phyloP scores from a whole-genome alignment of 225 moss, liverwort and hornwort species.

The Polytrichum commune region DNA sequence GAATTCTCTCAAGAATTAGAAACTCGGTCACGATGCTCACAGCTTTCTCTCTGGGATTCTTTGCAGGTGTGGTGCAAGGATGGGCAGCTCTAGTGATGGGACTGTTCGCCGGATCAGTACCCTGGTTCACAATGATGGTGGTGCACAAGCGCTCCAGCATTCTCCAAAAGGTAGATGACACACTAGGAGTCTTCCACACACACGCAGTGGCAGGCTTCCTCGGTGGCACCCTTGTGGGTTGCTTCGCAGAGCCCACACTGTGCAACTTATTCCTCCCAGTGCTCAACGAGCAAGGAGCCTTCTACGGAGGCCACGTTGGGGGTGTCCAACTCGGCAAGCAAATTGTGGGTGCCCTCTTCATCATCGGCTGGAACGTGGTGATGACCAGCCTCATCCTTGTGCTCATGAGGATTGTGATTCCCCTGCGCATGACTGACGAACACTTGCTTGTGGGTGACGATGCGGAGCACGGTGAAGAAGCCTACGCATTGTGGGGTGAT shows the following conservation, averaged over 20 bases:
- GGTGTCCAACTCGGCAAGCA: conserved; percentile 48
- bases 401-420: conserved; percentile 22
- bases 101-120: conserved; percentile 34
- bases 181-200: conserved; percentile 48
- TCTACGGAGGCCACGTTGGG: conserved; percentile 33
- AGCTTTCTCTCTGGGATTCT: background rate
- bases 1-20: background rate
- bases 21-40: background rate
- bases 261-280: conserved; percentile 44
- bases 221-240: conserved; percentile 28
- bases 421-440: conserved; percentile 48
- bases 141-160: conserved; percentile 32
- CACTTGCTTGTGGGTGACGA: conserved; percentile 42
- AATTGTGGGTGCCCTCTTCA: conserved; percentile 17
- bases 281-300: conserved; percentile 14
- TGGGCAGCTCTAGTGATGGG: conserved; percentile 60
- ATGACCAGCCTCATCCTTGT: conserved; percentile 33
- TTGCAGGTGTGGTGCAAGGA: conserved; percentile 35
- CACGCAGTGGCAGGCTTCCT: conserved; percentile 48
- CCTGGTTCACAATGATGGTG: conserved; percentile 58
- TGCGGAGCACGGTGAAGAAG: conserved; percentile 51
- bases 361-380: conserved; percentile 43
- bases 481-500: conserved; percentile 23
- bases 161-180: conserved; percentile 46
- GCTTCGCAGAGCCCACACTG: conserved; percentile 40